Conservation (phyloP, 2,329 filamentous ascomycete species). For the Fusarium azukiicola region DNA sequence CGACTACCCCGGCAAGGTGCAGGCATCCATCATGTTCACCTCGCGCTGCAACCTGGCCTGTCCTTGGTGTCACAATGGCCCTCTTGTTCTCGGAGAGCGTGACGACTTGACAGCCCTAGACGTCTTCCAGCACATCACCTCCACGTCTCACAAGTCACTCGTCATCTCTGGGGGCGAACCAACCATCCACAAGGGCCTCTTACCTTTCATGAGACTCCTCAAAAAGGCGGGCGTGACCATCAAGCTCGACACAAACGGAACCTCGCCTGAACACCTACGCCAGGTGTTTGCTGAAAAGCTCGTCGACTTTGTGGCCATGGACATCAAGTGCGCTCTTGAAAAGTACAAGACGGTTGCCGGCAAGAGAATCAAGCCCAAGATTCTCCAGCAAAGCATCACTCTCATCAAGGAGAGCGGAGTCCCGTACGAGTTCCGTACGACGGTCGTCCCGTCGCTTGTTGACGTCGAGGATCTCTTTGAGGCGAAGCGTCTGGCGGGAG, state of each 20-base stretch:
- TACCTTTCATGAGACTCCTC: slow-evolving; percentile 44
- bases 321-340: slow-evolving; percentile 51
- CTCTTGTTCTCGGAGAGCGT: slow-evolving; percentile 43
- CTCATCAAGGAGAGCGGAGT: slow-evolving; percentile 48
- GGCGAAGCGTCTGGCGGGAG: slow-evolving; percentile 46
- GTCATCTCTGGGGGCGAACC: slow-evolving; percentile 51
- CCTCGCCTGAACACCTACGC: slow-evolving; percentile 13
- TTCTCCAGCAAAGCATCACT: slow-evolving; percentile 42
- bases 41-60: slow-evolving; percentile 50
- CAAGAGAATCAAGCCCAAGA: slow-evolving; percentile 39
- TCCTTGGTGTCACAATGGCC: slow-evolving; percentile 51
- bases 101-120: slow-evolving; percentile 39
- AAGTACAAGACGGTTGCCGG: slow-evolving; percentile 50
- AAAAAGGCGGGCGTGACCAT: slow-evolving; percentile 35
- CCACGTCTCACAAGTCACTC: slow-evolving; percentile 44
- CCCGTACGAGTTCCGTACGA: slow-evolving; percentile 48
- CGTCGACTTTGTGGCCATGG: slow-evolving; percentile 50
- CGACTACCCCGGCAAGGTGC: slow-evolving; percentile 50
- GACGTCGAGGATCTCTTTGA: slow-evolving; percentile 51
- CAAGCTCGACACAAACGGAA: slow-evolving; percentile 51
- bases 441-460: slow-evolving; percentile 45
- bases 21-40: slow-evolving; percentile 51
- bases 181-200: slow-evolving; percentile 48
- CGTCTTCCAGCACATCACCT: slow-evolving; percentile 43
- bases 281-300: slow-evolving; percentile 38